Base-by-base conservation (phyloP, 345 rosid genomes). In the Punica granatum region DNA sequence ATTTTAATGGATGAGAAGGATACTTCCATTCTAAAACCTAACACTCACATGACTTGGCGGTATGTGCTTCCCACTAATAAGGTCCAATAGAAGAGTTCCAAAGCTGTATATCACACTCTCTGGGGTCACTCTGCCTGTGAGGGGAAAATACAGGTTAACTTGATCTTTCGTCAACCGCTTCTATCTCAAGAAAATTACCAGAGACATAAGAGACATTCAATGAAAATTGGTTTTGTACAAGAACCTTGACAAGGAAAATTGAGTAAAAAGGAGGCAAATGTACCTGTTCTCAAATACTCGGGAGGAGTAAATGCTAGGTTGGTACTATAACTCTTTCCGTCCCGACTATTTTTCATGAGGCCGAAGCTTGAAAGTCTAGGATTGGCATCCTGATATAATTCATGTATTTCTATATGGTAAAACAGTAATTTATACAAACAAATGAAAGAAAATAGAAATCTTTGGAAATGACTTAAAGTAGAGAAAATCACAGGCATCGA, bases 31-130 rank as follows among this genome's bases (percentile, higher is more conserved):
- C 28, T 51, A 23, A 65, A 65, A 23, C 21, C 19, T 25, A 59
- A 58, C n/a, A 72, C 96, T 87, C 79, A 93, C 98, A 74, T 89
- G 97, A 76, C 91, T 86, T 13, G 97, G 97, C 60, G 98, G 98
- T 42, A 90, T 90, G 75, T 90, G 96, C 78, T 93, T 93, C 66
- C 98, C 98, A 71, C 96, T 93, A 66, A 93, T 96, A 82, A 90
- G 96, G 73, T 93, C 99, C 64, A 93, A 92, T 70, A 93, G 77
- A 73, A 93, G 89, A 63, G 96, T 93, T 63, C 99, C 97, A 74
- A 90, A 93, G 75, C 97, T 93, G 79, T 93, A 93, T 78, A 90
- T 86, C 66, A 90, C 99, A 75, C 99, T 93, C 75, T 93, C 99
- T 65, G 97, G 86, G 1, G 89, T 90, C 64, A 93, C 92, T 25